Base-by-base conservation (phyloP, 148 eudicot species). In the Fagopyrum esculentum region DNA sequence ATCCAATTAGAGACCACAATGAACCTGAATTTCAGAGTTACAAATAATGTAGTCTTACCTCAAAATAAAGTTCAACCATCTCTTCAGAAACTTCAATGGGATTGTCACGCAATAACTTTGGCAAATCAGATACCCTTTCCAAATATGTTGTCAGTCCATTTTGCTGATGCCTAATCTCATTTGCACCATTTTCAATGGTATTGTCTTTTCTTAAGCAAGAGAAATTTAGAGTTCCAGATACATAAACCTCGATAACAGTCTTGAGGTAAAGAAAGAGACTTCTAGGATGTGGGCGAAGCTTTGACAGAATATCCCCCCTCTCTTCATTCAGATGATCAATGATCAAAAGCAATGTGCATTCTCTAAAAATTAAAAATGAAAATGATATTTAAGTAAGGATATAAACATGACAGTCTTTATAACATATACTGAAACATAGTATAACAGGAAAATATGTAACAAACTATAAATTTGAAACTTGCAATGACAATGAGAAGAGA, bases 201-300 rank as follows among this genome's bases (percentile, higher is more conserved):
- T 82, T 81, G 46, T 75, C 84, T 76, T 77, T 86, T 74, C 52
- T 75, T 68, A 88, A 72, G 73, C 73, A 78, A 79, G 83, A 81
- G 79, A 91, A 83, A 70, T 86, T 74, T 57, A 94, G 87, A 56
- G 84, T 83, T 60, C 98, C 98, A 73, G 89, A 82, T 77, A 88
- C 74, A 77, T 91, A 87, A 84, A 86, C 91, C 87, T 94, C 98
- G 79, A 94, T 75, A 74, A 91, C 81, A 50, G 98, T 89, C 82
- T 94, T 94, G 73, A 94, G 85, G 80, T 91, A 91, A 66, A 94
- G 93, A 81, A 94, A 94, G 69, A 89, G 97, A 82, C 97, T 91
- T 81, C 84, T 78, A 1, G 93, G 91, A 74, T 84, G 83, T 71
- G 97, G 83, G 44, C 48, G 89, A 50, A 93, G 83, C 71, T 88